Evolutionary conservation across 2,329 filamentous ascomycete species (phyloP).

Genomic region (Zelopaecilomyces penicillatus): DNA sequence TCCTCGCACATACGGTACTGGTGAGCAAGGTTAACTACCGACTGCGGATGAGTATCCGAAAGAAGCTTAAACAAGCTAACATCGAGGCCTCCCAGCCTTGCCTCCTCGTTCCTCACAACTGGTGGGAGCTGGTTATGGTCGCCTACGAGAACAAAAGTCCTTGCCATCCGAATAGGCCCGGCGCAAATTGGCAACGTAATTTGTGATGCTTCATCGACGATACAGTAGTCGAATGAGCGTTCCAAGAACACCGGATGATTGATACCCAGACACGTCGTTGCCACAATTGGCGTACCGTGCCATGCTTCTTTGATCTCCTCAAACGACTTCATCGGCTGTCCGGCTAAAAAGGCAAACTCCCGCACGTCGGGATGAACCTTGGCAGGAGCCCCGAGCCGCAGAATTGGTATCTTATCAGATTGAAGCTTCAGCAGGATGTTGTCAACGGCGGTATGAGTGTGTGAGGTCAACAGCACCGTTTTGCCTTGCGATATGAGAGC

Average conservation of each 20-base stretch:
- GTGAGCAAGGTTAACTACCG: slow-evolving; percentile 85
- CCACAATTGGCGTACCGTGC: slow-evolving; percentile 80
- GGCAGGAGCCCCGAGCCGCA: slow-evolving; percentile 75
- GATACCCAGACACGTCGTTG: slow-evolving; percentile 88
- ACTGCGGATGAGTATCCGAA: slow-evolving; percentile 77
- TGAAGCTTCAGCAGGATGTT: slow-evolving; percentile 93
- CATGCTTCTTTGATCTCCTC: slow-evolving; percentile 79
- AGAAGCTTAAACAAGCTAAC: slow-evolving; percentile 89
- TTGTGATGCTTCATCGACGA: slow-evolving; percentile 95
- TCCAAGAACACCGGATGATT: slow-evolving; percentile 83
- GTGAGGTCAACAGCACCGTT: slow-evolving; percentile 86
- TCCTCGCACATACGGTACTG: slow-evolving; percentile 99
- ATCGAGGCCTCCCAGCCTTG: slow-evolving; percentile 77
- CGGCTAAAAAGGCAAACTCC: slow-evolving; percentile 73
- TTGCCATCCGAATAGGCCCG: slow-evolving; percentile 86
- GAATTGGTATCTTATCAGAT: slow-evolving; percentile 64
- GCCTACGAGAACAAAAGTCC: slow-evolving; percentile 88
- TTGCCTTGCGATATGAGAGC: slow-evolving; percentile 83
- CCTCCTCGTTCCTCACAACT: slow-evolving; percentile 85
- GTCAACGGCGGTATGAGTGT: slow-evolving; percentile 96
- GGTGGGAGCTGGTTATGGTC: slow-evolving; percentile 96
- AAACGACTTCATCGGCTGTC: slow-evolving; percentile 63
- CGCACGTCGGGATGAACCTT: slow-evolving; percentile 87
- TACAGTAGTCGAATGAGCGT: slow-evolving; percentile 92
- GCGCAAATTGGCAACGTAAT: slow-evolving; percentile 93